Evolutionary conservation across 2,329 filamentous ascomycete genomes (phyloP).

Genomic region (Phaeosphaeria sp.): DNA sequence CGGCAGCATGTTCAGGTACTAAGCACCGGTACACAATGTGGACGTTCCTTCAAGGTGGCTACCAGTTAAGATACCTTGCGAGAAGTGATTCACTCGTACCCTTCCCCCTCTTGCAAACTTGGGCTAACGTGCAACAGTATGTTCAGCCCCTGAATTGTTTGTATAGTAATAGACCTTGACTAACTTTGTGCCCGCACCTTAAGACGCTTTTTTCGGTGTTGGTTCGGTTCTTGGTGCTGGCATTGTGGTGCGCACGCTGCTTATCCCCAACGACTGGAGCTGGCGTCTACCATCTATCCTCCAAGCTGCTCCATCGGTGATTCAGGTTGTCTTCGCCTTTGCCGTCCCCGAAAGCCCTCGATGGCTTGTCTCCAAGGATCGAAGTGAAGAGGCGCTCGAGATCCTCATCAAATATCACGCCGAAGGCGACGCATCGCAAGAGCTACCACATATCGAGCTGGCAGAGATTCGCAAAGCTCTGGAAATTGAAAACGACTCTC

Average conservation of each 20-base stretch:
- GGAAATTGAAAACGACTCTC: slow-evolving; percentile 61
- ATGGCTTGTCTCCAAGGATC: slow-evolving; percentile 69
- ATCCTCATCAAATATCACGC: slow-evolving; percentile 70
- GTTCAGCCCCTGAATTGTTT: too few species aligned
- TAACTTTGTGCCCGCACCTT: too few species aligned
- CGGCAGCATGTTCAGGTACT: slow-evolving; percentile 73
- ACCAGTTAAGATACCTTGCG: too few species aligned
- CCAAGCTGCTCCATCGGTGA: slow-evolving; percentile 66
- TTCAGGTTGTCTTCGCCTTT: slow-evolving; percentile 70
- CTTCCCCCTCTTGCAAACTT: too few species aligned
- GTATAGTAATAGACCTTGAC: too few species aligned
- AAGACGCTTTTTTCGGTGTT: slow-evolving; percentile 71
- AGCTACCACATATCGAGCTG: slow-evolving; percentile 70
- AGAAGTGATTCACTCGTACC: too few species aligned
- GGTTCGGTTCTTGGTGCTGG: slow-evolving; percentile 64
- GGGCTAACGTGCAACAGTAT: too few species aligned
- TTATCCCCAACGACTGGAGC: slow-evolving; percentile 66
- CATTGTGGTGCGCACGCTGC: slow-evolving; percentile 68
- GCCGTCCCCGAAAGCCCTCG: slow-evolving; percentile 69
- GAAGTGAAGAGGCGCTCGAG: slow-evolving; percentile 65
- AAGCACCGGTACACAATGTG: too few species aligned
- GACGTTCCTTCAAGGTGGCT: too few species aligned
- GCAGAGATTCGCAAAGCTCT: slow-evolving; percentile 71
- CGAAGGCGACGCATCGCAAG: slow-evolving; percentile 60
- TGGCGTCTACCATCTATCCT: slow-evolving; percentile 72